phyloP scores from a whole-genome alignment of 768 basidiomycete species.

The Suillus bovinus region DNA sequence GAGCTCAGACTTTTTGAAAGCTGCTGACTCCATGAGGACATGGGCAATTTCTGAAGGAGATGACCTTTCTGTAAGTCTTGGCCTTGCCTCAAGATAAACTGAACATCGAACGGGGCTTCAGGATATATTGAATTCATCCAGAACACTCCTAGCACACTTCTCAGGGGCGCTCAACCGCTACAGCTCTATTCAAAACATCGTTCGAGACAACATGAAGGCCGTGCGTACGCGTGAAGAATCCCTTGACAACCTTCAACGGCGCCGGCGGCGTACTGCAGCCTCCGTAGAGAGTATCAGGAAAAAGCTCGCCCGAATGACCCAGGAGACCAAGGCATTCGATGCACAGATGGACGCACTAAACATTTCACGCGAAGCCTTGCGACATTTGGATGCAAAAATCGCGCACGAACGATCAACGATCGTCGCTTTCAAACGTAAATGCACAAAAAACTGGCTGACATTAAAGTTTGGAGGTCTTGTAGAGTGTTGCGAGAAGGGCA shows the following conservation, averaged over 20 bases:
- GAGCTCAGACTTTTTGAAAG: slow-evolving; percentile 62
- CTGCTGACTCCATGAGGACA: slow-evolving; percentile 66
- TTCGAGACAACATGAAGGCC: slow-evolving; percentile 70
- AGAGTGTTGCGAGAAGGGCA: slow-evolving; percentile 84
- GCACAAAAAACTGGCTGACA: slow-evolving; percentile 68
- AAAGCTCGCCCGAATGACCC: slow-evolving; percentile 87
- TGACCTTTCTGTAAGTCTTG: slow-evolving; percentile 64
- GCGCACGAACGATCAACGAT: slow-evolving; percentile 77
- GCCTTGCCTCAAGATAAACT: slow-evolving; percentile 3
- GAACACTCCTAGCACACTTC: slow-evolving; percentile 66
- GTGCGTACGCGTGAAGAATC: slow-evolving; percentile 84
- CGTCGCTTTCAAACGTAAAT: slow-evolving; percentile 80
- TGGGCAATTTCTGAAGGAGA: slow-evolving; percentile 86
- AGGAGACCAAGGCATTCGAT: slow-evolving; percentile 81
- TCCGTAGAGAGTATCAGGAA: slow-evolving; percentile 84
- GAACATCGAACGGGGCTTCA: slow-evolving; percentile 25
- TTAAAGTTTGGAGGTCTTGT: slow-evolving; percentile 86
- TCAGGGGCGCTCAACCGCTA: slow-evolving; percentile 67
- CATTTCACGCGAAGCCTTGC: slow-evolving; percentile 72
- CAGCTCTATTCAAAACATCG: slow-evolving; percentile 65
- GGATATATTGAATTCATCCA: slow-evolving; percentile 76
- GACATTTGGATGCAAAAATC: slow-evolving; percentile 77
- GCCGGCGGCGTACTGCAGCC: slow-evolving; percentile 60
- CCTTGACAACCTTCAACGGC: slow-evolving; percentile 73
- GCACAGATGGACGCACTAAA: slow-evolving; percentile 74